Conservation (phyloP, 345 rosid genomes). For the Eucalyptus microcorys region DNA sequence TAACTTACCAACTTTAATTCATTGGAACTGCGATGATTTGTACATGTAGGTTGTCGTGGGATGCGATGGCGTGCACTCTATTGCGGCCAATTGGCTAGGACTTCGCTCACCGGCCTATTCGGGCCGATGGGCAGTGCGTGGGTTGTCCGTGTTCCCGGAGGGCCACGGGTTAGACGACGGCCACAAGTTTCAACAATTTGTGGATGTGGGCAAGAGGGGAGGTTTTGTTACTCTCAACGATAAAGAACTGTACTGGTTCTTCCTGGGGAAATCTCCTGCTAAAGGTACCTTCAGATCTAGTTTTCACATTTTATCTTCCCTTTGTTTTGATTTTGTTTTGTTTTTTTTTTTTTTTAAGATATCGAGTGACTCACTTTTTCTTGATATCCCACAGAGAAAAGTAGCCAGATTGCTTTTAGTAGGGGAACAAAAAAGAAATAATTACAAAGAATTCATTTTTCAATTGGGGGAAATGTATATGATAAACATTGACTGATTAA, state of each 20-base stretch:
- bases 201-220: conserved; percentile 13
- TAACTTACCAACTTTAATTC: neutral
- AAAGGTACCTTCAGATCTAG: neutral
- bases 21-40: neutral
- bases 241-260: conserved; percentile 13
- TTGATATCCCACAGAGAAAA: neutral
- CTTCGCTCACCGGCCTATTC: conserved; percentile 6
- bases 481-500: neutral
- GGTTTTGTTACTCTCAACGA: conserved; percentile 13
- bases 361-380: neutral
- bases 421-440: neutral
- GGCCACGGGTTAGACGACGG: conserved; percentile 12
- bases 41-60: conserved; percentile 14
- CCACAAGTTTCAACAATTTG: neutral
- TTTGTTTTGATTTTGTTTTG: neutral
- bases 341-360: neutral
- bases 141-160: conserved; percentile 12
- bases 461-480: neutral
- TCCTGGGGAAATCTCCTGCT: neutral
- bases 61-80: conserved; percentile 25
- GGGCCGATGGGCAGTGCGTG: conserved; percentile 13
- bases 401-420: neutral
- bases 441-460: neutral
- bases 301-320: neutral
- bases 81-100: conserved; percentile 20